Conservation (phyloP, 805 yeast genomes). For the Suhomyces sp. region DNA sequence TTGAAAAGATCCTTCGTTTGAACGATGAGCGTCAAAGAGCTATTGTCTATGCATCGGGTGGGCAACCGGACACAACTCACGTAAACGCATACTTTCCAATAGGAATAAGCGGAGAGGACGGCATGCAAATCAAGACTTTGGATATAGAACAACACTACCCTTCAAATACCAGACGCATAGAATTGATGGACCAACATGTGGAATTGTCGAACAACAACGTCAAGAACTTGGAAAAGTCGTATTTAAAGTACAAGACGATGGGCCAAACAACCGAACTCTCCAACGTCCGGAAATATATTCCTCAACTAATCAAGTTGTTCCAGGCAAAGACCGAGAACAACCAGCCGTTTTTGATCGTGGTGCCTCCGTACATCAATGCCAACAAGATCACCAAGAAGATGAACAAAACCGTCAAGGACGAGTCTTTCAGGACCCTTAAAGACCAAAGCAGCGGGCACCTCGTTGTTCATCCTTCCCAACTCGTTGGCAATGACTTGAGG, state of each 20-base stretch:
- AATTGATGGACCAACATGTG: slow-evolving; percentile 11
- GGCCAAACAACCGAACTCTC: neutral
- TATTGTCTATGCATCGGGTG: slow-evolving; percentile 4
- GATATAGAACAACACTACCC: slow-evolving; percentile 8
- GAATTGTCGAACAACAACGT: slow-evolving; percentile 8
- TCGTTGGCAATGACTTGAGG: slow-evolving; percentile 11
- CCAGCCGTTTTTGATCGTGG: slow-evolving; percentile 12
- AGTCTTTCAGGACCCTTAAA: neutral
- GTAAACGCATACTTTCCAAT: slow-evolving; percentile 3
- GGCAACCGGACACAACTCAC: neutral
- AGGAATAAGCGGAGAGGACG: neutral
- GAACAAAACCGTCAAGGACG: neutral
- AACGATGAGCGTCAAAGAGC: slow-evolving; percentile 15
- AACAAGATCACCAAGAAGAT: slow-evolving; percentile 2
- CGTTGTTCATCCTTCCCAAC: slow-evolving; percentile 11
- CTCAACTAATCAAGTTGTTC: slow-evolving; percentile 2
- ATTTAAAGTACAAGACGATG: slow-evolving; percentile 7
- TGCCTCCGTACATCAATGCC: slow-evolving; percentile 14
- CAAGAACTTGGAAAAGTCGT: slow-evolving; percentile 14
- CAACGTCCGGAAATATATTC: neutral
- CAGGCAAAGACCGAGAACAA: slow-evolving; percentile 3
- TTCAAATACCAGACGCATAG: neutral
- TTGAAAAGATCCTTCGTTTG: slow-evolving; percentile 16
- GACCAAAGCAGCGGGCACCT: neutral
- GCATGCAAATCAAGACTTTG: slow-evolving; percentile 5